phyloP scores from a whole-genome alignment of 1,284 basidiomycete species.

The Pulveroboletus sp. region DNA sequence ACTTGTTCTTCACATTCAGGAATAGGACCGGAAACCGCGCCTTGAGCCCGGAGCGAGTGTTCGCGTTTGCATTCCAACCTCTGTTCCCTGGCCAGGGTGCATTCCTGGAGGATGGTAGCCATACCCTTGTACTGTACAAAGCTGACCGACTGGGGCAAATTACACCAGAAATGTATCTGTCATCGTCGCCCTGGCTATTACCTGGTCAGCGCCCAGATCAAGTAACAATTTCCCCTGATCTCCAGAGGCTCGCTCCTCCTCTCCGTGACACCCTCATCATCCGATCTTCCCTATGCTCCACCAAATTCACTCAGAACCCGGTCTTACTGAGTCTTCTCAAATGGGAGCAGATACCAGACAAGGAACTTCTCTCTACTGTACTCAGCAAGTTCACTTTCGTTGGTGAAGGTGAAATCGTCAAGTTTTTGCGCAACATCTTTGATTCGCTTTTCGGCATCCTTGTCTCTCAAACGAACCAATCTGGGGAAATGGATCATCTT shows the following conservation, averaged over 20 bases:
- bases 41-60: conserved; percentile 68
- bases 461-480: conserved; percentile 71
- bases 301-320: conserved; percentile 89
- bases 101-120: conserved; percentile 90
- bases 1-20: conserved; percentile 93
- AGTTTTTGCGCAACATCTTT: conserved; percentile 91
- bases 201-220: conserved; percentile 61
- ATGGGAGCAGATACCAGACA: conserved; percentile 77
- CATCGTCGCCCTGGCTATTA: conserved; percentile 60
- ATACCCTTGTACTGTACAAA: conserved; percentile 81
- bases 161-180: conserved; percentile 66
- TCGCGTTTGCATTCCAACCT: conserved; percentile 92
- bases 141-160: conserved; percentile 70
- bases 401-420: conserved; percentile 90
- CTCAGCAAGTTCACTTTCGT: conserved; percentile 91
- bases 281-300: conserved; percentile 91
- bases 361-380: conserved; percentile 68
- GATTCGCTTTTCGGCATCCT: conserved; percentile 93
- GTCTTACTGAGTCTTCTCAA: conserved; percentile 81
- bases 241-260: conserved; percentile 66
- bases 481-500: conserved; percentile 80
- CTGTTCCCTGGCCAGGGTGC: conserved; percentile 78
- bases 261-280: conserved; percentile 80
- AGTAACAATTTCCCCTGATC: conserved; percentile 58
- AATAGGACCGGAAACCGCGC: conserved; percentile 66